Base-by-base conservation (phyloP, 768 basidiomycete genomes). In the Auriscalpium orientale region DNA sequence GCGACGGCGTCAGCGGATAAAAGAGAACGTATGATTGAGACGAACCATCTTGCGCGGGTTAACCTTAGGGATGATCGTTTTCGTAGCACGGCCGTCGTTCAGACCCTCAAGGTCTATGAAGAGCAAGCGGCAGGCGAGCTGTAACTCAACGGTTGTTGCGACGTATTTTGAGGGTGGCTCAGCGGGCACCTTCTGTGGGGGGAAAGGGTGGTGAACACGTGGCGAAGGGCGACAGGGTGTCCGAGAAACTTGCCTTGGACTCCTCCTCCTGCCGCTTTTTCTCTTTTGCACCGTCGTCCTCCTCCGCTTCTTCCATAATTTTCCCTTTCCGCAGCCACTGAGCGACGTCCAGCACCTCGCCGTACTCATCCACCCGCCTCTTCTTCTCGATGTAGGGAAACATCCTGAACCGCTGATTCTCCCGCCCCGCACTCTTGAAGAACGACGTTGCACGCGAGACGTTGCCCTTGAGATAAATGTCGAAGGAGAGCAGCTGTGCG, bases 381-480 rank as follows among this genome's bases (percentile, higher is more conserved):
- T 88, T 91, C 71, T 91, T 87, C 72, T 98, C 95, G 33, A 95
- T 83, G 61, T 92, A 94, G 0, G 97, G 97, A 72, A 98, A 98
- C 94, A 98, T 98, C 60, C 95, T 79, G 69, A 90, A 98, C 52
- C 97, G 77, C 60, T 89, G 90, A 15, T 79, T 74, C 61, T 88
- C 85, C 10, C 78, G 76, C 13, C 82, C 83, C 9, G 82, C 74
- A 56, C 75, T 86, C 69, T 92, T 93, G 78, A 94, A 95, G 73
- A 93, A 94, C 2, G 87, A 85, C 1, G 84, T 89, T 22, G 87
- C 77, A 61, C 89, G 88, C 28, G 89, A 85, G 47, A 94, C 90
- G 59, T 95, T 93, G n/a, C 95, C 95, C 69, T 95, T 97, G 58
- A 98, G 79, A 69, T 92, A 98, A 62, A 98, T 97, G 70, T 99